Percentiles rank a stretch among this genome's conserved stretches.
Evolutionary conservation across 2,329 filamentous ascomycete genomes (phyloP).

Genomic region (Neocucurbitaria cava): DNA sequence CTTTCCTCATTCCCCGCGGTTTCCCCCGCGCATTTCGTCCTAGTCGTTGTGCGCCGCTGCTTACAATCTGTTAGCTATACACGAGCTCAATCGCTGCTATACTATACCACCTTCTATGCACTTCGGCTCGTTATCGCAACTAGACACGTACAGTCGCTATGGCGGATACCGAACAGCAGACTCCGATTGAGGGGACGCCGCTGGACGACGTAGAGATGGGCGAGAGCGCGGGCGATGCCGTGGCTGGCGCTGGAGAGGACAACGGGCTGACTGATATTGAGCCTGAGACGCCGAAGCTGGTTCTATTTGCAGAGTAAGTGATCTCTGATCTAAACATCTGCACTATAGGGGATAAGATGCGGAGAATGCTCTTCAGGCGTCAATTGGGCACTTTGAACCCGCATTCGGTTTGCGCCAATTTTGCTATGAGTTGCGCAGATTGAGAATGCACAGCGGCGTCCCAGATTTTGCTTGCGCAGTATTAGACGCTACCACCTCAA

Average conservation of each 20-base stretch:
- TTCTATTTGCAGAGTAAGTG: conserved; percentile 56
- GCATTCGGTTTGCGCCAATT: neutral
- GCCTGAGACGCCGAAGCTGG: conserved; percentile 49
- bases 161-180: conserved; percentile 41
- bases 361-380: neutral
- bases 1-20: neutral
- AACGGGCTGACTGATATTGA: conserved; percentile 53
- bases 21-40: neutral
- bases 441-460: too few species aligned
- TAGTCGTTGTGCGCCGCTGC: neutral
- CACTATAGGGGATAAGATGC: neutral
- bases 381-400: neutral
- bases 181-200: conserved; percentile 37
- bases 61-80: neutral
- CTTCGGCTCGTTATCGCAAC: neutral
- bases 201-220: conserved; percentile 60
- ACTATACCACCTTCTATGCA: neutral
- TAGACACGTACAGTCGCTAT: conserved; percentile 17
- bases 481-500: neutral
- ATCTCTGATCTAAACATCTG: neutral
- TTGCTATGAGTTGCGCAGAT: neutral
- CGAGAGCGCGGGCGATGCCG: conserved; percentile 34
- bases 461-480: neutral
- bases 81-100: neutral
- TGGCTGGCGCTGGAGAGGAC: conserved; percentile 33